These are phyloP conservation scores for Trametes villosa DNA, from an alignment of 768 basidiomycete genomes.

Conservation along the genomic window DNA sequence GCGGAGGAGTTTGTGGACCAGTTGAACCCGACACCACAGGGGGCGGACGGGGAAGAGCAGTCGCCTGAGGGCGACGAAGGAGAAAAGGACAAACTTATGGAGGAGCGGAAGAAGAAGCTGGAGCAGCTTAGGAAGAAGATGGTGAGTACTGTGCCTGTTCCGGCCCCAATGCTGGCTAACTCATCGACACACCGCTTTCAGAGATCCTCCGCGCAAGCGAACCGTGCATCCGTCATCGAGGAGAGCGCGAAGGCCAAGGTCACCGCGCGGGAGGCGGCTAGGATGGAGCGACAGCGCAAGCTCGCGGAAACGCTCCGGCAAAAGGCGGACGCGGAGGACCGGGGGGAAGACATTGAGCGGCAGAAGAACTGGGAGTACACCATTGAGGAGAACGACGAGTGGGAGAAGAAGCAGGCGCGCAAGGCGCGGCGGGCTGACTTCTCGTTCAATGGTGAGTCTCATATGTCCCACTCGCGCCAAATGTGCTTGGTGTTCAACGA, in stretches of 20 bases:
- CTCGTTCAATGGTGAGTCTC: conserved; percentile 83
- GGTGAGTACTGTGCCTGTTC: conserved; percentile 68
- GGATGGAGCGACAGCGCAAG: conserved; percentile 88
- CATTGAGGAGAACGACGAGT: conserved; percentile 93
- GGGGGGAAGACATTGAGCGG: conserved; percentile 90
- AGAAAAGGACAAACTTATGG: conserved; percentile 46
- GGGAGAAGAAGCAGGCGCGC: conserved; percentile 88
- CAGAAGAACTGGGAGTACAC: conserved; percentile 95
- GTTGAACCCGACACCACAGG: conserved; percentile 26
- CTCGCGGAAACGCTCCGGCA: conserved; percentile 84
- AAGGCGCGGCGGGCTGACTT: conserved; percentile 87
- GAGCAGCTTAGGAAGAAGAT: conserved; percentile 77
- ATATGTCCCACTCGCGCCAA: neutral
- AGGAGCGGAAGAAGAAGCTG: conserved; percentile 78
- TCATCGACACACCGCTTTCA: neutral
- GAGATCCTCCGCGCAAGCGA: conserved; percentile 69
- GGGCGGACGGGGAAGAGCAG: conserved; percentile 21
- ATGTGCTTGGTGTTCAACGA: conserved; percentile 5
- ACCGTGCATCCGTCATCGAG: conserved; percentile 83
- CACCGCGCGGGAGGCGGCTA: conserved; percentile 76
- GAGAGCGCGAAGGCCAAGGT: conserved; percentile 81
- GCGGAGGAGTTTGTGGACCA: conserved; percentile 36
- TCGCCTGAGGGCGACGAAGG: conserved; percentile 4
- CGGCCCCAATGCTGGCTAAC: neutral
- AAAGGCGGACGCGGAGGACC: conserved; percentile 88